Base-by-base conservation (phyloP, 768 basidiomycete species). In the Amanita exitialis region DNA sequence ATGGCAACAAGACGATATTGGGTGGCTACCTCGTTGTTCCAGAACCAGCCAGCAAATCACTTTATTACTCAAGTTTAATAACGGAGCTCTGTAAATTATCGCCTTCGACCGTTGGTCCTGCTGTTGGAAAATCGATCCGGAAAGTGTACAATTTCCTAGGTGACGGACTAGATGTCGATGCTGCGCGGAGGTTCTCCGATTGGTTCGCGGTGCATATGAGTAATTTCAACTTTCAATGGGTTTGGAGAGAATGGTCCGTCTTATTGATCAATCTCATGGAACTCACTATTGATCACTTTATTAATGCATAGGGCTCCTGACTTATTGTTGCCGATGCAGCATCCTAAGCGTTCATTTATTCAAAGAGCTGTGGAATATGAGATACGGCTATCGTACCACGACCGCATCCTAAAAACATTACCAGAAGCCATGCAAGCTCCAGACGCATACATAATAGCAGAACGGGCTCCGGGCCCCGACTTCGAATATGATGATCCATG, bases 201-300 rank as follows among this genome's bases (percentile, higher is more conserved):
- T 99, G 96, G 96, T 96, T 98, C 58, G 78, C 90, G 2, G 75
- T 88, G 2, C 96, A 99, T 60, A 86, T 99, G 83, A 94, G 90
- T 57, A 99, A 99, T 68, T 99, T 97, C 64, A 86, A 84, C 21
- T 99, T 97, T 68, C 83, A 86, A 59, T 98, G 96, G 96, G 91
- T 96, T 12, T 99, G 96, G 96, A 94, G 91, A 61, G 96, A 98
- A 76, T 99, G 96, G 95, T 93, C 47, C 41, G 82, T 67, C 3
- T 21, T 41, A 35, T 15, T 23, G 15, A 3, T 42, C 27, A 45
- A 30, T 27, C 25, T 16, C 16, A 34, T 15, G 4, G 16, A 32
- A 25, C 8, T 41, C 46, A 16, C 39, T 54, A 25, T 44, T 44
- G 15, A 44, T 23, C 12, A 28, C n/a, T 46, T 36, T 10, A 7